Conservation (phyloP, 768 basidiomycete species). For the Stropharia rugosoannulata region DNA sequence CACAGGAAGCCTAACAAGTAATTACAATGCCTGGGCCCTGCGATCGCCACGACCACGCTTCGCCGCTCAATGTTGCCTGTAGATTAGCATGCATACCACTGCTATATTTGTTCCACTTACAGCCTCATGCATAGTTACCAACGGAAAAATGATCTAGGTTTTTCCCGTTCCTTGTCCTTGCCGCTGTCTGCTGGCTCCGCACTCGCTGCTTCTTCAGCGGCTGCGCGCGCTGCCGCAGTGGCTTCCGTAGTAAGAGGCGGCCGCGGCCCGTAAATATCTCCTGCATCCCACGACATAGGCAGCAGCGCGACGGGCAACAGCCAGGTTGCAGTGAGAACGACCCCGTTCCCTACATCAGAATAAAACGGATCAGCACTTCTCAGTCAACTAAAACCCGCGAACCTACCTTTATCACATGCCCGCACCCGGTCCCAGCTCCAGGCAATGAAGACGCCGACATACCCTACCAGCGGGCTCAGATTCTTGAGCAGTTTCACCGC, state of each 20-base stretch:
- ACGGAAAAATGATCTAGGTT: neutral
- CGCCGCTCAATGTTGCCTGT: neutral
- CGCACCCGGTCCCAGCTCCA: constrained; percentile 77
- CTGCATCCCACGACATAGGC: constrained; percentile 73
- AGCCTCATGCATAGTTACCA: neutral
- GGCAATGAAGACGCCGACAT: constrained; percentile 73
- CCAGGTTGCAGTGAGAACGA: constrained; percentile 85
- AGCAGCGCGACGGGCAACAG: constrained; percentile 73
- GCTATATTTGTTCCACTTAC: neutral
- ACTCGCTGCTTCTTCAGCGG: constrained; percentile 7
- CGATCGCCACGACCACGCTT: neutral
- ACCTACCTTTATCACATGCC: constrained; percentile 62
- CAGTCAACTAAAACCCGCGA: constrained; percentile 5
- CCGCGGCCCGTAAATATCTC: constrained; percentile 34
- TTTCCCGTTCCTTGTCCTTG: neutral
- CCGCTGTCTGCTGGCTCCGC: neutral
- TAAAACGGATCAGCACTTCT: constrained; percentile 6
- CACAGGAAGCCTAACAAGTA: too few species aligned
- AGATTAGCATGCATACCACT: too few species aligned
- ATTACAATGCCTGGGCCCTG: too few species aligned
- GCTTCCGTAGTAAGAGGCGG: constrained; percentile 23
- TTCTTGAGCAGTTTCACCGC: constrained; percentile 59
- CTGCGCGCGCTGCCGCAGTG: constrained; percentile 10
- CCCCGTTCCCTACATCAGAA: constrained; percentile 74
- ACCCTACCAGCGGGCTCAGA: constrained; percentile 64